Percentiles rank a stretch among this genome's conserved stretches.
phyloP scores from a whole-genome alignment of 306 rosid species.

The Cicer chorassanicum region DNA sequence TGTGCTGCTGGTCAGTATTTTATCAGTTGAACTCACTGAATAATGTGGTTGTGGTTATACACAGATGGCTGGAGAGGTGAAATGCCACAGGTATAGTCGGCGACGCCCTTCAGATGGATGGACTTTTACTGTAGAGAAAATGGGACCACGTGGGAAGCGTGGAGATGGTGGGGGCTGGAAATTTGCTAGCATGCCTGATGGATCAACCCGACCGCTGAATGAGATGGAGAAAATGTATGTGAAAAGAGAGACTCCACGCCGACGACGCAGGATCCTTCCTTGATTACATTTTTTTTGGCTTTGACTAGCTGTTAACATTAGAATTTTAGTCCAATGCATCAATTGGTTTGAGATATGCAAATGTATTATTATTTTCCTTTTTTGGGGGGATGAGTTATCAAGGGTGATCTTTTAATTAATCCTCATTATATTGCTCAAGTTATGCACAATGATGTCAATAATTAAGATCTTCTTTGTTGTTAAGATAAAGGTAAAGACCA shows the following conservation, averaged over 20 bases:
- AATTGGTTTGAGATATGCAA: slow-evolving; percentile 23
- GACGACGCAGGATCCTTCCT: slow-evolving; percentile 82
- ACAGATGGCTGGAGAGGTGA: slow-evolving; percentile 89
- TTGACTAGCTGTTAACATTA: slow-evolving; percentile 37
- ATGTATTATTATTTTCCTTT: slow-evolving; percentile 33
- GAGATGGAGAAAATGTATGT: slow-evolving; percentile 91
- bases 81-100: slow-evolving; percentile 77
- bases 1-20: slow-evolving; percentile 1
- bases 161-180: slow-evolving; percentile 92
- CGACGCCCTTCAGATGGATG: slow-evolving; percentile 78
- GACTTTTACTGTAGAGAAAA: slow-evolving; percentile 80
- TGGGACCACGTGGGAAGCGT: slow-evolving; percentile 81
- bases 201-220: slow-evolving; percentile 82
- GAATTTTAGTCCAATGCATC: slow-evolving; percentile 29
- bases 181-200: slow-evolving; percentile 85
- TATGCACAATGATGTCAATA: slow-evolving; percentile 23
- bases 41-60: slow-evolving; percentile 43
- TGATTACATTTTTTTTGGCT: slow-evolving; percentile 40
- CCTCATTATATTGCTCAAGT: slow-evolving; percentile 2
- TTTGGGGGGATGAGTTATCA: slow-evolving; percentile 29
- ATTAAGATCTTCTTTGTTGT: slow-evolving; percentile 32
- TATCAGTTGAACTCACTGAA: slow-evolving; percentile 33
- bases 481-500: background rate
- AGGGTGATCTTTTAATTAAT: slow-evolving; percentile 17
- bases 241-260: slow-evolving; percentile 82